These are phyloP conservation scores for Dactylellina parvicollis DNA, from an alignment of 2,329 filamentous ascomycete species.

Conservation along the genomic window DNA sequence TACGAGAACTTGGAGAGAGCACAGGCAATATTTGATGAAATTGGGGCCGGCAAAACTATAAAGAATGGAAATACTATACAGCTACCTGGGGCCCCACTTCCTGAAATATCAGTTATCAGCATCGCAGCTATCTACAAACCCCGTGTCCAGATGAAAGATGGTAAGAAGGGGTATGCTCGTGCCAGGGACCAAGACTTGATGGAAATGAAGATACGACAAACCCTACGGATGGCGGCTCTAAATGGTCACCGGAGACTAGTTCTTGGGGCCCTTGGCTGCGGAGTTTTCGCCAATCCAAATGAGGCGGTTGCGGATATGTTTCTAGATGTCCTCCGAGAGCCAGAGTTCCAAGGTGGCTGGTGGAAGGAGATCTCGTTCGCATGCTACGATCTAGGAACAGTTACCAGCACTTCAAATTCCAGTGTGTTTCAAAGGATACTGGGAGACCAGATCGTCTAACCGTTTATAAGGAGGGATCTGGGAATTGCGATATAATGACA, in stretches of 20 bases:
- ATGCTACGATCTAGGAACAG: constrained; percentile 18
- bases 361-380: constrained; percentile 74
- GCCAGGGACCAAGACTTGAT: constrained; percentile 66
- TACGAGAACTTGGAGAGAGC: constrained; percentile 58
- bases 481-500: too few species aligned
- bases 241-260: constrained; percentile 70
- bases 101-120: constrained; percentile 70
- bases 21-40: constrained; percentile 29
- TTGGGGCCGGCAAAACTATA: neutral
- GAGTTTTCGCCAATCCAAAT: constrained; percentile 72
- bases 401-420: constrained; percentile 63
- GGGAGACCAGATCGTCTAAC: constrained; percentile 30
- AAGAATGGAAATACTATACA: constrained; percentile 47
- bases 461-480: too few species aligned
- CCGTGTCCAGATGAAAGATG: constrained; percentile 53
- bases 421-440: constrained; percentile 58
- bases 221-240: constrained; percentile 69
- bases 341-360: constrained; percentile 72
- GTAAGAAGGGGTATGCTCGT: constrained; percentile 56
- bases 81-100: constrained; percentile 59
- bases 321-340: constrained; percentile 69
- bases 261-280: constrained; percentile 75
- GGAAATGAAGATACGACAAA: constrained; percentile 72
- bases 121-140: constrained; percentile 67
- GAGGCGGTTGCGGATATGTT: constrained; percentile 72